These are phyloP conservation scores for Kluyveromyces sp. DNA, from an alignment of 1,139 yeast genomes.

Conservation along the genomic window DNA sequence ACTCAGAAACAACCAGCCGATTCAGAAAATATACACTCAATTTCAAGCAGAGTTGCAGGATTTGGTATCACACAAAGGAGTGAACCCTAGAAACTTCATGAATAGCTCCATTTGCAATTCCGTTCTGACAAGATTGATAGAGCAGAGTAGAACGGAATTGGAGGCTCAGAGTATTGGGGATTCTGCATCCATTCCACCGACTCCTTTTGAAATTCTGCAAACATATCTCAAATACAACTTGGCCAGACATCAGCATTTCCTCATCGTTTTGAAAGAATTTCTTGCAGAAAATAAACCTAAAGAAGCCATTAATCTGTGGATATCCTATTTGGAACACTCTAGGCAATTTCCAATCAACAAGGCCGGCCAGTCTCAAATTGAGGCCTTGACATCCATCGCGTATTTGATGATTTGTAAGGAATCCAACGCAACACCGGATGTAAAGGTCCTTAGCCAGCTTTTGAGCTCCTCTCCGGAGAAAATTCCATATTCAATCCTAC, in stretches of 20 bases:
- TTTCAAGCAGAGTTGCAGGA: conserved; percentile 3
- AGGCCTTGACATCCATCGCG: conserved; percentile 21
- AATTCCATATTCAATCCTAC: conserved; percentile 4
- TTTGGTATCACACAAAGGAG: background rate
- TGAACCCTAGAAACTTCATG: conserved; percentile 1
- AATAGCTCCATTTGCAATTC: conserved; percentile 7
- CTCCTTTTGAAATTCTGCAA: conserved; percentile 24
- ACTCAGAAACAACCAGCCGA: background rate
- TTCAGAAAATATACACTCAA: conserved; percentile 2
- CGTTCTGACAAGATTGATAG: conserved; percentile 17
- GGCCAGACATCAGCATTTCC: conserved; percentile 26
- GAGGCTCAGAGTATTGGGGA: conserved; percentile 13
- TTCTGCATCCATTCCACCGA: conserved; percentile 10
- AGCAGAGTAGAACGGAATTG: conserved; percentile 14
- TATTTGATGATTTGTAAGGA: conserved; percentile 16
- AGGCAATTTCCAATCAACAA: conserved; percentile 1
- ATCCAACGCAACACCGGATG: conserved; percentile 15
- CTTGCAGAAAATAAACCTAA: conserved; percentile 16
- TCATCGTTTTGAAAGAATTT: conserved; percentile 20
- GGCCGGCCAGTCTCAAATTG: background rate
- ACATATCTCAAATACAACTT: conserved; percentile 21
- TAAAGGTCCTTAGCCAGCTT: conserved; percentile 18
- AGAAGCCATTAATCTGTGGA: conserved; percentile 29
- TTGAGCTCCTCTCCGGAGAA: conserved; percentile 7
- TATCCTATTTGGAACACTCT: conserved; percentile 22